Evolutionary conservation across 768 basidiomycete genomes (phyloP), one percentile per base, ranked within the genome.

Genomic region (Amanita rimosa): DNA sequence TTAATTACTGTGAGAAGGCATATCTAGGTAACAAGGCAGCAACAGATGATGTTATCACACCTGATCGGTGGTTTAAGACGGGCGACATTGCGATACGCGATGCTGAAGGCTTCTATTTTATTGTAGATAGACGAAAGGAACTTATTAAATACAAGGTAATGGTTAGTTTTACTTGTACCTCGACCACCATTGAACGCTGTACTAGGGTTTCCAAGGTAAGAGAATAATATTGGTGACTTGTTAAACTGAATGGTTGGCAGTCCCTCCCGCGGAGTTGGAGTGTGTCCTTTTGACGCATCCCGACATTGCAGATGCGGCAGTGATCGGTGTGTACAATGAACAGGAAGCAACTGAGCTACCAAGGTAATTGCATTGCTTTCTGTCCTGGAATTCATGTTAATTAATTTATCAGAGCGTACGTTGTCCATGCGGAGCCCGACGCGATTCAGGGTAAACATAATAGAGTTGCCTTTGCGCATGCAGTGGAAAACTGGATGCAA

Each of bases 251-350:
- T 14, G 6, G 19, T 33, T 44, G 52, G 35, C 55, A 87, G 90
- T 93, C 14, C 79, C 91, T 6, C 90, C 90, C 0, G 90, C 91
- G 1, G 90, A 92, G 55, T 73, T 94, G 3, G 91, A 94, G 57
- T 75, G 78, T 24, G 66, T 89, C 0, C 72, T 93, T 0, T 64
- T 92, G 13, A 76, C 76, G 4, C 85, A 92, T 56, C 81, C 83
- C 1, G 76, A 83, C 0, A 69, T 95, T 14, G 81, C 78, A 2
- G 92, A 96, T 56, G 75, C 73, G 1, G 90, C 81, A 8, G 91
- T 95, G 16, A 83, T 93, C 49, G 88, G 90, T 1, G 65, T 93
- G 1, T 70, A 80, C 3, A 75, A 71, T 53, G 70, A 71, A 4
- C 71, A 73, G 47, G 76, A 89, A 55, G 83, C 81, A 2, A 89